These are phyloP conservation scores for Rhodotorula sp. DNA, from an alignment of 1,284 basidiomycete genomes.

Conservation along the genomic window DNA sequence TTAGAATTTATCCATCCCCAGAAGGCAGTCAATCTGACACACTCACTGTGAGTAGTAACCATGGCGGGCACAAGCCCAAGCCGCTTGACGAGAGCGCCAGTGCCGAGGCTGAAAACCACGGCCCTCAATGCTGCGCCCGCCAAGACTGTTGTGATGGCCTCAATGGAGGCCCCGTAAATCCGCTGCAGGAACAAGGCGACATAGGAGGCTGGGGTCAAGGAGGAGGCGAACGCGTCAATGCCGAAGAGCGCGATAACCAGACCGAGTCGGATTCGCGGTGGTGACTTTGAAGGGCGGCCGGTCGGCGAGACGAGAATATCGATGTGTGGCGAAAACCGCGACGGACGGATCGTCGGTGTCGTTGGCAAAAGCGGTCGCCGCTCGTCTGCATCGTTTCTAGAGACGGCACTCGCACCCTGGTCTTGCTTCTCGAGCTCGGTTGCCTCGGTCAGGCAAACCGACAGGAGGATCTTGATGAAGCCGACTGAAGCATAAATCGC, in stretches of 20 bases:
- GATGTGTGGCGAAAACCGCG: not conserved
- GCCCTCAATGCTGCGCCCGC: constrained; percentile 21
- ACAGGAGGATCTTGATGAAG: constrained; percentile 15
- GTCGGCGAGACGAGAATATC: not conserved
- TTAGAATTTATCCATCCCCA: accelerated
- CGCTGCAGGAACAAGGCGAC: constrained; percentile 26
- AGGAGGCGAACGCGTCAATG: constrained; percentile 36
- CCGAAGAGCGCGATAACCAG: constrained; percentile 26
- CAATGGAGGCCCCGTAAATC: constrained; percentile 4
- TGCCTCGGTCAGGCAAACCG: not conserved
- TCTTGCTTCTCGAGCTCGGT: constrained; percentile 16
- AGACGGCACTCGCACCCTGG: not conserved
- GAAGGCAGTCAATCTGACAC: not conserved
- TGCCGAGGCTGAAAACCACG: constrained; percentile 14
- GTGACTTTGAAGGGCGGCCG: not conserved
- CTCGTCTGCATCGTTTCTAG: not conserved
- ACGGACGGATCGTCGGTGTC: not conserved
- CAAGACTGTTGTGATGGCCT: constrained; percentile 19
- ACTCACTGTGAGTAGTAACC: constrained; percentile 20
- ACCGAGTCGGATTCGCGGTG: constrained; percentile 16
- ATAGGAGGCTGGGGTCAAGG: constrained; percentile 31
- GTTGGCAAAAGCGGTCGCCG: constrained; percentile 10
- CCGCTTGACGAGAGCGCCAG: constrained; percentile 28
- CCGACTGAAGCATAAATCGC: constrained; percentile 16
- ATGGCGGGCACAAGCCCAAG: constrained; percentile 31